Evolutionary conservation across 768 basidiomycete genomes (phyloP).

Genomic region (Phylloporus sp.): DNA sequence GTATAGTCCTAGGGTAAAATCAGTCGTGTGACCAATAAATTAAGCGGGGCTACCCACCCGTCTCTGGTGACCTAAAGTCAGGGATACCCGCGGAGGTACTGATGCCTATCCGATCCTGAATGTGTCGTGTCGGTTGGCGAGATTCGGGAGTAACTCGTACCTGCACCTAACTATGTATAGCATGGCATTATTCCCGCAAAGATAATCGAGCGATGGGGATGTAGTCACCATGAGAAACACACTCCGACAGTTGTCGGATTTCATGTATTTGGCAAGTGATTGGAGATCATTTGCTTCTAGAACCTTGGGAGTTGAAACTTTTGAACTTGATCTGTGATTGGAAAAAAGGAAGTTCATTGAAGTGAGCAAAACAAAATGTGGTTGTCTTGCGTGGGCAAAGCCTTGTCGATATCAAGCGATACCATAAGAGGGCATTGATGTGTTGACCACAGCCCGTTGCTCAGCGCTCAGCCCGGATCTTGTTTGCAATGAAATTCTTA

Average conservation of each 20-base stretch:
- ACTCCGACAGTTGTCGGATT: constrained; percentile 62
- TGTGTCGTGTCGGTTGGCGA: background rate
- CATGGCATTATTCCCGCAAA: constrained; percentile 4
- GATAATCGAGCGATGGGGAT: background rate
- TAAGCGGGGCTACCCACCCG: constrained; percentile 47
- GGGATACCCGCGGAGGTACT: constrained; percentile 83
- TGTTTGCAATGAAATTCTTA: too few relatives aligned
- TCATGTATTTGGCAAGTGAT: constrained; percentile 62
- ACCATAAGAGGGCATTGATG: too few relatives aligned
- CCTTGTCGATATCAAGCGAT: too few relatives aligned
- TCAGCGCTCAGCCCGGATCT: too few relatives aligned
- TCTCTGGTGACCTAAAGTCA: constrained; percentile 84
- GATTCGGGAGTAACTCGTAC: constrained; percentile 33
- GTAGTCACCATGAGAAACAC: constrained; percentile 66
- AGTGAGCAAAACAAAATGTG: background rate
- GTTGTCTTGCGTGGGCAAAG: too few relatives aligned
- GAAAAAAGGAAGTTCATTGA: constrained; percentile 14
- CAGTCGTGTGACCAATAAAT: background rate
- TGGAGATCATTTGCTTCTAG: constrained; percentile 38
- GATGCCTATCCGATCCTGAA: constrained; percentile 44
- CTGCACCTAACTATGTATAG: constrained; percentile 56
- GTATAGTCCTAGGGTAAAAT: constrained; percentile 21
- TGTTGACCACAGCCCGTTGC: too few relatives aligned
- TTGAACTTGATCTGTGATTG: too few relatives aligned
- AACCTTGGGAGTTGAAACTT: constrained; percentile 12